phyloP scores from a whole-genome alignment of 306 rosid genomes.

The Rosa chinensis region DNA sequence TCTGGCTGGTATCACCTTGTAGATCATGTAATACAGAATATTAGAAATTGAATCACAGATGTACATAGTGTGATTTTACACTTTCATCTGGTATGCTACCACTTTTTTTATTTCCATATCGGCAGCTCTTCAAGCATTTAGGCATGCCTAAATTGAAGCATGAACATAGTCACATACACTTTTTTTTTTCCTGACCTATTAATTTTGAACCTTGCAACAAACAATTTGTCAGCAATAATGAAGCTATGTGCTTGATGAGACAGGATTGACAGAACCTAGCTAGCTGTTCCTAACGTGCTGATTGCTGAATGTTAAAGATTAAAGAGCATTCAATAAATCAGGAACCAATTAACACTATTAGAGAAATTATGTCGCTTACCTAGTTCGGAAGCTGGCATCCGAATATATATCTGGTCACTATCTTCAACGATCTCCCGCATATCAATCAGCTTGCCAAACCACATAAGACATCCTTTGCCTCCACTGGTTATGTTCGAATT shows the following conservation, averaged over 20 bases:
- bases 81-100: not conserved
- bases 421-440: slow-evolving; percentile 12
- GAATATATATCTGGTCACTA: slow-evolving; percentile 26
- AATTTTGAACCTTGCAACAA: not conserved
- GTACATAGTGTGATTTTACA: not conserved
- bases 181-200: not conserved
- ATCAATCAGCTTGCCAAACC: slow-evolving; percentile 46
- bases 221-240: not conserved
- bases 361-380: slow-evolving; percentile 4
- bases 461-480: slow-evolving; percentile 38
- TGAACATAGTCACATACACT: not conserved
- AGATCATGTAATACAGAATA: not conserved
- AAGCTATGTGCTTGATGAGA: not conserved
- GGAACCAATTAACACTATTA: not conserved
- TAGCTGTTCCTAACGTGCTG: not conserved
- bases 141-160: not conserved
- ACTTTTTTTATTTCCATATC: not conserved
- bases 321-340: not conserved
- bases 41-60: not conserved
- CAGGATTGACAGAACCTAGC: not conserved
- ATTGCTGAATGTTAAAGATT: not conserved
- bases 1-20: not conserved
- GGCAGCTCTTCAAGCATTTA: not conserved
- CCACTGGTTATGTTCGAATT: slow-evolving; percentile 26
- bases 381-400: slow-evolving; percentile 39